phyloP scores from a whole-genome alignment of 2,329 filamentous ascomycete species.

The Monosporascus ibericus region DNA sequence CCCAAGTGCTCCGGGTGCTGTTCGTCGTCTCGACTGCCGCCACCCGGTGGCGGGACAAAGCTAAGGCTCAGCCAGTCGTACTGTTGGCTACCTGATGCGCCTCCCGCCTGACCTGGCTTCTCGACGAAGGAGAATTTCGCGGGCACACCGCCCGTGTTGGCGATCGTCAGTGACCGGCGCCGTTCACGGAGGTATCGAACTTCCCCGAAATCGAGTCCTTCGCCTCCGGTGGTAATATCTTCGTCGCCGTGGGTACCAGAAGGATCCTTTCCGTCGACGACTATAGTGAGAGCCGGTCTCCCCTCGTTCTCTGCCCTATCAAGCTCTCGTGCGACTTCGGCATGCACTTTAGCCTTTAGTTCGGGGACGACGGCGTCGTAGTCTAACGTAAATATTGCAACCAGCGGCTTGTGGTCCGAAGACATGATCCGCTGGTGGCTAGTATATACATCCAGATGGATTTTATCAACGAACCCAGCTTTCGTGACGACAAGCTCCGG shows the following conservation, averaged over 20 bases:
- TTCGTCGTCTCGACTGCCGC: constrained; percentile 5
- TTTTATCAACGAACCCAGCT: constrained; percentile 49
- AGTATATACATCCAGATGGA: constrained; percentile 62
- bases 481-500: constrained; percentile 48
- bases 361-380: constrained; percentile 85
- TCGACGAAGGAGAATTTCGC: constrained; percentile 78
- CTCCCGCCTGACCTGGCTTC: constrained; percentile 49
- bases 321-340: constrained; percentile 80
- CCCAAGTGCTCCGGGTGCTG: constrained; percentile 27
- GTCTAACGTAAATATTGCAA: constrained; percentile 73
- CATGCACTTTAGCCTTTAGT: constrained; percentile 75
- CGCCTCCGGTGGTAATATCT: constrained; percentile 35
- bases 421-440: constrained; percentile 87
- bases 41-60: constrained; percentile 11
- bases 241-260: constrained; percentile 24
- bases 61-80: constrained; percentile 22
- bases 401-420: constrained; percentile 91
- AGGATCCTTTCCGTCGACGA: constrained; percentile 59
- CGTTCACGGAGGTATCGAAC: constrained; percentile 64
- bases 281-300: constrained; percentile 73
- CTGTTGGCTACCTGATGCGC: constrained; percentile 15
- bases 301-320: constrained; percentile 91
- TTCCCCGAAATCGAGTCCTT: constrained; percentile 72
- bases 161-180: constrained; percentile 68
- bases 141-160: constrained; percentile 81